A percentile compares a stretch with the other conserved stretches of the same genome.
Evolutionary conservation across 352 stramenopile species (phyloP).

Genomic region (Phytophthora agathidicida): DNA sequence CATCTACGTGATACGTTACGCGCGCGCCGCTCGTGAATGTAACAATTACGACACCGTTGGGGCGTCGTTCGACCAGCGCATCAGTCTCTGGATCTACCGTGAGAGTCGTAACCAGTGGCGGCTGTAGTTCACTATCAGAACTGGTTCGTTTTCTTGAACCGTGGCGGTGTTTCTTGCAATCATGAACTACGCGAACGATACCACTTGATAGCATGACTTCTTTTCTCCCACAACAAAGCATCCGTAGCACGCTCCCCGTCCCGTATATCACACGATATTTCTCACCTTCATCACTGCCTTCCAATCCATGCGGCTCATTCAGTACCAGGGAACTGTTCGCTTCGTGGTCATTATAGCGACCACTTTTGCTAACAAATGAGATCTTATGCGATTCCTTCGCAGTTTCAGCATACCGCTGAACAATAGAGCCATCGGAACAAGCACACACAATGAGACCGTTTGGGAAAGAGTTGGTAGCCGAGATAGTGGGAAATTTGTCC

Average conservation of each 20-base stretch:
- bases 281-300: neutral
- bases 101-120: slow-evolving; percentile 22
- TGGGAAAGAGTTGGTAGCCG: slow-evolving; percentile 49
- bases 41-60: slow-evolving; percentile 62
- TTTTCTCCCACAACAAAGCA: slow-evolving; percentile 41
- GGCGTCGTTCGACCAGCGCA: slow-evolving; percentile 56
- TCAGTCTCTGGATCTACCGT: slow-evolving; percentile 77
- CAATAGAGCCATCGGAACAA: slow-evolving; percentile 66
- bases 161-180: slow-evolving; percentile 9
- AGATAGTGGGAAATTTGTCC: slow-evolving; percentile 53
- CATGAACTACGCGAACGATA: slow-evolving; percentile 26
- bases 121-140: neutral
- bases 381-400: neutral
- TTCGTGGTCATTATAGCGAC: neutral
- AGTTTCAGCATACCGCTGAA: slow-evolving; percentile 39
- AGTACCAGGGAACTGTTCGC: neutral
- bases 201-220: slow-evolving; percentile 62
- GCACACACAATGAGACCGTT: slow-evolving; percentile 58
- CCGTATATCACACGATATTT: slow-evolving; percentile 60
- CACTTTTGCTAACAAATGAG: neutral
- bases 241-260: slow-evolving; percentile 59
- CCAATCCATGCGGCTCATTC: slow-evolving; percentile 1
- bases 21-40: slow-evolving; percentile 65
- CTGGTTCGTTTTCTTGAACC: neutral
- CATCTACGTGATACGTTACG: slow-evolving; percentile 68